Base-by-base conservation (phyloP, 2,329 filamentous ascomycete genomes). In the Trichoderma endophyticum region DNA sequence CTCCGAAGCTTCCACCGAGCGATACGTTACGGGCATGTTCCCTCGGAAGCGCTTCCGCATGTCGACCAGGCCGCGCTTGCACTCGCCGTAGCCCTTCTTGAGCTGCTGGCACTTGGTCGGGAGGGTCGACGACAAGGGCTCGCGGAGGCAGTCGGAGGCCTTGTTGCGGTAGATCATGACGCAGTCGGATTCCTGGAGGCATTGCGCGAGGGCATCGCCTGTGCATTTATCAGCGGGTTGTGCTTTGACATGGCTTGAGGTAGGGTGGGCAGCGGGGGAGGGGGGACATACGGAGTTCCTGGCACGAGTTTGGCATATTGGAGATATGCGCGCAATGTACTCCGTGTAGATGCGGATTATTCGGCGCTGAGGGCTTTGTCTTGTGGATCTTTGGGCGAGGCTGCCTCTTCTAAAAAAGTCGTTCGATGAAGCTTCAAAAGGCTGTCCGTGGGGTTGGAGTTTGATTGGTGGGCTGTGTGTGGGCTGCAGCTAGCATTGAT, bases 11-110 rank as follows among this genome's bases (percentile, higher is more conserved):
- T 76, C 86, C 77, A 90, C 83, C 72, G 86, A 83, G 78, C 84
- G 86, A 75, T 92, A 89, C 28, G 89, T 86, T 75, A 97, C 91
- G 69, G 96, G 94, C 81, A 94, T 90, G 84, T 98, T 98, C 72
- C 96, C 96, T 71, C 96, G 90, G 83, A 99, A 98, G 39, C 96
- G 92, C 85, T 98, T 98, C 81, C 96, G 93, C 96, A 99, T 99
- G 82, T 99, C 96, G 77, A 98, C 92, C 90, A 97, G 90, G 75
- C 96, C 96, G 75, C 95, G 92, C 79, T 97, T 97, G 88, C 96
- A 99, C 80, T 98, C 93, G 81, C 93, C 93, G 78, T 97, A 96
- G 60, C 94, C 94, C 81, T 94, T 95, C 81, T 95, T 94, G 73
- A 99, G 88, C 82, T 98, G 95, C 80, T 95, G 94, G 84, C 96